Evolutionary conservation across 1,284 basidiomycete species (phyloP).

Genomic region (Ceratobasidium sp.): DNA sequence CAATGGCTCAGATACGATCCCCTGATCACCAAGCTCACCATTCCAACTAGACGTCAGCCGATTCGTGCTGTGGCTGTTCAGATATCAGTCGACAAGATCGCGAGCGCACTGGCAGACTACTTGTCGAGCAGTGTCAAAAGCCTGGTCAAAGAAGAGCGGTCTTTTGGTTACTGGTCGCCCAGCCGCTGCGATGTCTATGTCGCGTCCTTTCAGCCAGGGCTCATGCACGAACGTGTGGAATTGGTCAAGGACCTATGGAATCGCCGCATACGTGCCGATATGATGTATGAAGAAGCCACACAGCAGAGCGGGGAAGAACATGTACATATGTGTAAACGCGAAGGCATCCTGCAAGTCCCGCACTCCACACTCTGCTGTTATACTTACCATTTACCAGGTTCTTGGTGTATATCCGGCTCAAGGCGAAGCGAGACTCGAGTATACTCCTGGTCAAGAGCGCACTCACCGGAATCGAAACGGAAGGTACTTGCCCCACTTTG

Average conservation of each 20-base stretch:
- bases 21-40: slow-evolving; percentile 67
- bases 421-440: slow-evolving; percentile 66
- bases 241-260: slow-evolving; percentile 80
- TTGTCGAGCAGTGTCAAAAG: slow-evolving; percentile 73
- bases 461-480: slow-evolving; percentile 73
- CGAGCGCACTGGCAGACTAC: slow-evolving; percentile 70
- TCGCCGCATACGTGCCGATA: slow-evolving; percentile 80
- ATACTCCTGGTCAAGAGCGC: slow-evolving; percentile 76
- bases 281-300: slow-evolving; percentile 81
- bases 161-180: slow-evolving; percentile 87
- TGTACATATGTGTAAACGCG: slow-evolving; percentile 68
- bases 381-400: slow-evolving; percentile 53
- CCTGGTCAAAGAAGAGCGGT: slow-evolving; percentile 76
- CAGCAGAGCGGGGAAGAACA: slow-evolving; percentile 66
- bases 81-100: slow-evolving; percentile 81
- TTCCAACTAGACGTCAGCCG: slow-evolving; percentile 59
- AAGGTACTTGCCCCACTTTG: slow-evolving; percentile 59
- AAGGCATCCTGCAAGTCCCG: slow-evolving; percentile 81
- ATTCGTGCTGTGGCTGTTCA: slow-evolving; percentile 73
- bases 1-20: slow-evolving; percentile 68
- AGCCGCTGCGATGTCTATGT: slow-evolving; percentile 85
- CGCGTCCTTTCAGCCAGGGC: slow-evolving; percentile 77
- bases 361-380: background rate
- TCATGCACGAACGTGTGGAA: slow-evolving; percentile 77
- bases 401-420: slow-evolving; percentile 63